phyloP scores from a whole-genome alignment of 2,329 filamentous ascomycete species.

The Stemphylium vesicarium region DNA sequence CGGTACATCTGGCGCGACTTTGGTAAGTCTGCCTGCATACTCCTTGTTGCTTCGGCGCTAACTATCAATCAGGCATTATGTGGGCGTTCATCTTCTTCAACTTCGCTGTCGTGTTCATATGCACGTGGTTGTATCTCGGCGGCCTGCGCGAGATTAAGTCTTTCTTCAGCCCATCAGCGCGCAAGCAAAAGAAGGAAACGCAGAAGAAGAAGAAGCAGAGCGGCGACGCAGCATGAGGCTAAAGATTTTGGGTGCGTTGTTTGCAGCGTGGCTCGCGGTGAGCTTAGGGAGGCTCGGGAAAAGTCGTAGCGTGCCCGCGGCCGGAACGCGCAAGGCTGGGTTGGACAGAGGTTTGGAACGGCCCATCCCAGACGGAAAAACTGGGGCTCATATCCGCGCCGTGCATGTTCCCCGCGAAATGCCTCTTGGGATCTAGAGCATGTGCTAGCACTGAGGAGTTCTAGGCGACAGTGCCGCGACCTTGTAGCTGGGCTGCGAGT shows the following conservation, averaged over 20 bases:
- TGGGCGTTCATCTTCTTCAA: slow-evolving; percentile 69
- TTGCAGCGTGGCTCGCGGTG: slow-evolving; percentile 13
- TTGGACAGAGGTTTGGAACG: slow-evolving; percentile 4
- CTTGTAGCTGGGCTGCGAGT: too few species aligned
- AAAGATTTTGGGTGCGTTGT: slow-evolving; percentile 20
- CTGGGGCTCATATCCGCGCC: slow-evolving; percentile 23
- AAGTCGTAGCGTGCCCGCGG: slow-evolving; percentile 38
- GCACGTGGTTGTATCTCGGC: slow-evolving; percentile 63
- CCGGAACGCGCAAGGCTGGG: slow-evolving; percentile 23
- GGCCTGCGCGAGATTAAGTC: slow-evolving; percentile 47
- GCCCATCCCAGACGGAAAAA: slow-evolving; percentile 14
- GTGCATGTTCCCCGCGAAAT: slow-evolving; percentile 34
- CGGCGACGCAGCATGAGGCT: slow-evolving; percentile 23
- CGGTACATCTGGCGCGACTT: slow-evolving; percentile 70
- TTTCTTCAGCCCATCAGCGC: slow-evolving; percentile 40
- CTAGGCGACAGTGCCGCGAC: background rate
- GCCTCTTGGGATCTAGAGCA: slow-evolving; percentile 22
- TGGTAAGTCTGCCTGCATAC: slow-evolving; percentile 57
- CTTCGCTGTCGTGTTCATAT: slow-evolving; percentile 60
- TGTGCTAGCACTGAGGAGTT: slow-evolving; percentile 6
- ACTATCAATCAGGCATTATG: slow-evolving; percentile 29
- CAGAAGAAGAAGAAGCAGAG: slow-evolving; percentile 30
- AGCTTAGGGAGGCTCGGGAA: slow-evolving; percentile 24
- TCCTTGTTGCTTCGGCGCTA: slow-evolving; percentile 5
- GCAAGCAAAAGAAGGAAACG: slow-evolving; percentile 43